Evolutionary conservation across 345 rosid genomes (phyloP), one percentile per base, ranked within the genome.

Genomic region (Arabis hirsuta): DNA sequence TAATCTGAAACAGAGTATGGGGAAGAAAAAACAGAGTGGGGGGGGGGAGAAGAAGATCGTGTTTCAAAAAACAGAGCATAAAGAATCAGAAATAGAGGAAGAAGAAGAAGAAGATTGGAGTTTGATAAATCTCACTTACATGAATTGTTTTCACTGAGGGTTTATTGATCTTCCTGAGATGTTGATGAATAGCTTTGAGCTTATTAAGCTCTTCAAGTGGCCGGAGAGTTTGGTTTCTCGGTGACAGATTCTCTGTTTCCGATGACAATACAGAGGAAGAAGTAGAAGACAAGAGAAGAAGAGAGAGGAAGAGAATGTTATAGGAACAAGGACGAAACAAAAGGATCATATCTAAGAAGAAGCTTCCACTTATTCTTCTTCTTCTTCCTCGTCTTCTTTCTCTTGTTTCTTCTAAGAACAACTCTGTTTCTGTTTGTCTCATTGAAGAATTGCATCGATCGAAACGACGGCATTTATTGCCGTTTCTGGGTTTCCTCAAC

Each of bases 101-200:
- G 2, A 41, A 12, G 13, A 41, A 12, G 13, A 48, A 31, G 56
- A 24, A 71, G 55, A 47, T 14, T 45, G 6, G 6, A 2, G n/a
- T 44, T 48, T 39, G 13, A 70, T 38, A 2, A 7, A 14, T 38
- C n/a, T 42, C 4, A 43, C 36, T 79, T 87, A 82, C 98, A 92
- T 87, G 87, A 77, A 93, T 90, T 53, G 96, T 87, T 85, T 87
- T 88, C 64, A 88, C 55, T 14, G 91, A 69, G 45, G 94, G 90
- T 83, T 92, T 96, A 92, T 92, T 96, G 82, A 96, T 82, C 82
- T 82, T 92, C 53, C 77, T 74, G 63, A 96, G 96, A 76, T 78
- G 92, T 22, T 87, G 74, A 65, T 68, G 78, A 58, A 90, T 80
- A 19, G 76, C 62, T 76, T 74, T 84, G 67, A 92, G 62, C 84